A percentile compares a stretch with the other conserved stretches of the same genome.
Evolutionary conservation across 805 yeast genomes (phyloP).

Genomic region (Naumovozyma baii): DNA sequence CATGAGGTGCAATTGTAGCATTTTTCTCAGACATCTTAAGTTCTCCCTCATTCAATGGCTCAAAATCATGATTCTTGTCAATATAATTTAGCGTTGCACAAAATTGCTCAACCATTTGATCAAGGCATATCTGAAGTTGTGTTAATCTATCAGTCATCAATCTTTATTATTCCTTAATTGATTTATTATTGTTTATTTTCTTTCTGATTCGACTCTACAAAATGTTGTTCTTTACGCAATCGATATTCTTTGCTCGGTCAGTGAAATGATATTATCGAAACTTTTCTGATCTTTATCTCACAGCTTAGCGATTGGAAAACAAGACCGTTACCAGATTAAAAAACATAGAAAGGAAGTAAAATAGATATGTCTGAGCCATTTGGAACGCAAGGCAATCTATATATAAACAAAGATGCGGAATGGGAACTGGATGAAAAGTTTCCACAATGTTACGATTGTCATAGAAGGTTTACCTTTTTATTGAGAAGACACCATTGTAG

Average conservation of each 20-base stretch:
- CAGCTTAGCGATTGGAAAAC: no score
- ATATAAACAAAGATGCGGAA: slow-evolving; percentile 14
- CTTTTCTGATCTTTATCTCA: no score
- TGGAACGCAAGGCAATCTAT: neutral
- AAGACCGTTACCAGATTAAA: no score
- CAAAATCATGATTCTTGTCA: slow-evolving; percentile 63
- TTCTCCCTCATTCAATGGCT: slow-evolving; percentile 38
- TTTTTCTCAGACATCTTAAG: slow-evolving; percentile 52
- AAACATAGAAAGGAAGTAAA: neutral
- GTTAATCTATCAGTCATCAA: slow-evolving; percentile 88
- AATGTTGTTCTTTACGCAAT: neutral
- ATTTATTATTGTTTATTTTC: no score
- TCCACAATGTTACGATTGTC: slow-evolving; percentile 40
- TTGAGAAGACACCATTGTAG: slow-evolving; percentile 62
- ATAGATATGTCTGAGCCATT: neutral
- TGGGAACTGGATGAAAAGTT: slow-evolving; percentile 28
- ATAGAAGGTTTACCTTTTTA: slow-evolving; percentile 37
- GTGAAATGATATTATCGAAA: no score
- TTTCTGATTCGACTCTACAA: no score
- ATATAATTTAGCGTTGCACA: slow-evolving; percentile 70
- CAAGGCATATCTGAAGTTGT: slow-evolving; percentile 81
- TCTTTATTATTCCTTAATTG: no score
- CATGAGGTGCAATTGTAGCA: slow-evolving; percentile 45
- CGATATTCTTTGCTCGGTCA: neutral
- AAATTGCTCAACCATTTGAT: slow-evolving; percentile 68